A percentile compares a stretch with the other conserved stretches of the same genome.
Evolutionary conservation across 805 yeast genomes (phyloP).

Genomic region (Candida argentea): DNA sequence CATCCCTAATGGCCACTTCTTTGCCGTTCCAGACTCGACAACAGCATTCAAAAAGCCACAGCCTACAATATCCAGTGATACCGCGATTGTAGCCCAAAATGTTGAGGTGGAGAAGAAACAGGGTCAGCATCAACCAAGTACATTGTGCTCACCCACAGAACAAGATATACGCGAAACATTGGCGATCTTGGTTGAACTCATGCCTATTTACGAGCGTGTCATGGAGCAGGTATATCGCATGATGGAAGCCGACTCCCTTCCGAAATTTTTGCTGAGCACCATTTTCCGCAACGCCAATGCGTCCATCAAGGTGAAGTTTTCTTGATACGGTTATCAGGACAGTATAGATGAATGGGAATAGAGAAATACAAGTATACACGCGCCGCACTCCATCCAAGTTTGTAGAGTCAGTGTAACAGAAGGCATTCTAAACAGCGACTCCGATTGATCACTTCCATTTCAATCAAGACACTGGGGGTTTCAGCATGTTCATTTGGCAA

Average conservation of each 20-base stretch:
- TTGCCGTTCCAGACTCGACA: too few relatives aligned
- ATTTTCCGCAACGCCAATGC: conserved; percentile 6
- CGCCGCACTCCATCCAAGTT: too few relatives aligned
- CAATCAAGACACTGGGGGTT: too few relatives aligned
- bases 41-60: neutral
- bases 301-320: conserved; percentile 6
- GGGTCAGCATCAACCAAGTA: neutral
- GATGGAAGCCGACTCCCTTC: conserved; percentile 67
- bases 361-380: too few relatives aligned
- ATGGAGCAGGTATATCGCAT: conserved; percentile 40
- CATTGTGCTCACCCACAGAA: neutral
- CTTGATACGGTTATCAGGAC: too few relatives aligned
- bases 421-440: too few relatives aligned
- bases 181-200: conserved; percentile 8
- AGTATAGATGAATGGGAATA: too few relatives aligned
- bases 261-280: conserved; percentile 44
- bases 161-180: neutral
- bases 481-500: too few relatives aligned
- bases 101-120: too few relatives aligned
- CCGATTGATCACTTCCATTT: too few relatives aligned
- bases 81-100: neutral
- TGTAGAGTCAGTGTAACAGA: too few relatives aligned
- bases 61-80: conserved; percentile 5
- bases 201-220: conserved; percentile 37
- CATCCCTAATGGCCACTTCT: neutral